Base-by-base conservation (phyloP, 306 rosid species). In the Comarum palustre region DNA sequence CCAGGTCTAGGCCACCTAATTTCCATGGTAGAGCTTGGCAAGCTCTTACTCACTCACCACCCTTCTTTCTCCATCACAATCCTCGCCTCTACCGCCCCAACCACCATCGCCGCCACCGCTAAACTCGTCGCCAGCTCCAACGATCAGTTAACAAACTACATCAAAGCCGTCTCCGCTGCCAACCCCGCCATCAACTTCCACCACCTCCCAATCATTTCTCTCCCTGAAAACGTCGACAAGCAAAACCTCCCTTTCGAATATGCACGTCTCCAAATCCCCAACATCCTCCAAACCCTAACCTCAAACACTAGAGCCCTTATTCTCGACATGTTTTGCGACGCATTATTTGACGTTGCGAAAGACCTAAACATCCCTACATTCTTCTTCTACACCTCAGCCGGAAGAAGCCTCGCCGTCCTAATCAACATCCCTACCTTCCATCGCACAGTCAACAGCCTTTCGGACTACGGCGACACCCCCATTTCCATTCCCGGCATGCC, bases 311-410 rank as follows among this genome's bases (percentile, higher is more conserved):
- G 29, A 61, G 76, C 81, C 15, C 58, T 77, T n/a, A 6, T 77
- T 41, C 39, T 77, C 27, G 89, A 87, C 32, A 62, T 82, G 68
- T 48, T 87, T n/a, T 83, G 82, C 78, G 64, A 14, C 17, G 63
- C 75, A 0, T 54, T 75, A 22, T 47, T 77, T 17, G 69, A 39
- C 39, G 55, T 77, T 31, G 50, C 69, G 32, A 46, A n/a, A 3
- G 50, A 22, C 8, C 71, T 77, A 46, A 62, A 24, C 16, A 70
- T 77, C 45, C 81, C 81, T 20, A 29, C 71, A 7, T 77, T 61
- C 66, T 77, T 31, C 58, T 64, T 69, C 58, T 70, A 46, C 76
- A 62, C 81, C 8, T 20, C 57, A 15, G 52, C 43, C 17, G 76
- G 45, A 50, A n/a, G 32, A 4, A 39, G 65, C 42, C 36, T 69